phyloP scores from a whole-genome alignment of 2,329 filamentous ascomycete genomes.

The Colletotrichum noveboracense region DNA sequence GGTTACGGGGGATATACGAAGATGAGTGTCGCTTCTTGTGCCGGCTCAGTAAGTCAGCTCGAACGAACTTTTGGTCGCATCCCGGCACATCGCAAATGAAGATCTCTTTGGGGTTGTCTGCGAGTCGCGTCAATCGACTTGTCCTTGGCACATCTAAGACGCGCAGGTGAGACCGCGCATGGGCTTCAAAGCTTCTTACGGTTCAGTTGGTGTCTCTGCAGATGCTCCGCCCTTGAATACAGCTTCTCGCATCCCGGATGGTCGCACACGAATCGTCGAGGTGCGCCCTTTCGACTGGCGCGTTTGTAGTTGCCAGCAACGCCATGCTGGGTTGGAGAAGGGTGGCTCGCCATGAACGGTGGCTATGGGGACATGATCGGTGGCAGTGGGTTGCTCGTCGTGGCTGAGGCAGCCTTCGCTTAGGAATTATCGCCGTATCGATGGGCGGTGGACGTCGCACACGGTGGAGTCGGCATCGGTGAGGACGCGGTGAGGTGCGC shows the following conservation, averaged over 20 bases:
- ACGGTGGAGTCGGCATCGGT: not conserved
- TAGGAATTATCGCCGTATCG: not conserved
- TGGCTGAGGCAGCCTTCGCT: not conserved
- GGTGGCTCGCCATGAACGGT: constrained; percentile 5
- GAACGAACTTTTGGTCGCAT: constrained; percentile 79
- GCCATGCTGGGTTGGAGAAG: constrained; percentile 4
- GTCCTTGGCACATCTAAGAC: not conserved
- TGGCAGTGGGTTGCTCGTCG: not conserved
- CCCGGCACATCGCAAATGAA: constrained; percentile 77
- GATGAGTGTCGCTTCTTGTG: constrained; percentile 70
- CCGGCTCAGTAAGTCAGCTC: constrained; percentile 75
- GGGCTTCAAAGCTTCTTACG: constrained; percentile 43
- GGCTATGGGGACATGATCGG: constrained; percentile 1
- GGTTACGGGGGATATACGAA: constrained; percentile 55
- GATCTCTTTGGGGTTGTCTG: constrained; percentile 81
- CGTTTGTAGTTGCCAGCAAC: constrained; percentile 46
- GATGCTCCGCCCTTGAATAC: constrained; percentile 81
- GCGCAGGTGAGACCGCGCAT: not conserved
- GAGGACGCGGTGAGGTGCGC: not conserved
- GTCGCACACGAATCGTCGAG: constrained; percentile 65
- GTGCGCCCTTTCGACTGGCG: constrained; percentile 56
- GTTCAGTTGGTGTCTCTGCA: constrained; percentile 83
- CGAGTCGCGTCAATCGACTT: not conserved
- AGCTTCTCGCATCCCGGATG: constrained; percentile 78
- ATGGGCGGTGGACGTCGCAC: not conserved